Evolutionary conservation across 805 yeast genomes (phyloP).

Genomic region (Priceomyces haplophilus): DNA sequence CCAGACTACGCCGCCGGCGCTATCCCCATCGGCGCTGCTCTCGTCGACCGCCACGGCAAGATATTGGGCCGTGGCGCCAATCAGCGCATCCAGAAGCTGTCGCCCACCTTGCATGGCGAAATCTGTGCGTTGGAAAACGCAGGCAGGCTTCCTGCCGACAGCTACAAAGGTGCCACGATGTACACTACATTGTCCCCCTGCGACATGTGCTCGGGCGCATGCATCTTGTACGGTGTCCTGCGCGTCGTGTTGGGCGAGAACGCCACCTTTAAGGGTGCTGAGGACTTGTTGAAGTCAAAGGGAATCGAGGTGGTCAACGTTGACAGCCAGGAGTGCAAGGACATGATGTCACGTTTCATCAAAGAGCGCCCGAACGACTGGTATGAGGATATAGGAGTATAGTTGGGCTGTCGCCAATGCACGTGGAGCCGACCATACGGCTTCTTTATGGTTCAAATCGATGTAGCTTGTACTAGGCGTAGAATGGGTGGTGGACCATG

Average conservation of each 20-base stretch:
- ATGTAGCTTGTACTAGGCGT: no score
- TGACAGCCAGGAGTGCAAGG: slow-evolving; percentile 59
- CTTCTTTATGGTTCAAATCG: no score
- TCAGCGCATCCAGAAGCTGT: slow-evolving; percentile 78
- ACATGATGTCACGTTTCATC: slow-evolving; percentile 76
- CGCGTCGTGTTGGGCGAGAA: slow-evolving; percentile 91
- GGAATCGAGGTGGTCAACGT: slow-evolving; percentile 73
- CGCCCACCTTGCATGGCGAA: slow-evolving; percentile 90
- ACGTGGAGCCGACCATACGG: no score
- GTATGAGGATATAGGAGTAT: slow-evolving; percentile 73
- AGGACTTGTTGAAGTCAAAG: slow-evolving; percentile 59
- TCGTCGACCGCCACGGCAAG: slow-evolving; percentile 71
- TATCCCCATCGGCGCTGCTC: slow-evolving; percentile 80
- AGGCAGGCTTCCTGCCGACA: slow-evolving; percentile 78
- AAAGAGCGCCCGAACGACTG: slow-evolving; percentile 73
- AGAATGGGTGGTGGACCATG: no score
- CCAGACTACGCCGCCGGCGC: slow-evolving; percentile 80
- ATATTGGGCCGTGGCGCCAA: slow-evolving; percentile 89
- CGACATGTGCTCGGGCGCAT: slow-evolving; percentile 93
- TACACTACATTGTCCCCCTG: slow-evolving; percentile 94
- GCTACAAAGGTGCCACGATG: slow-evolving; percentile 82
- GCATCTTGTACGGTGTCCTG: slow-evolving; percentile 80
- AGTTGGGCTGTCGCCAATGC: no score
- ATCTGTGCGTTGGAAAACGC: slow-evolving; percentile 86
- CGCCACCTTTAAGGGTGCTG: slow-evolving; percentile 78